Evolutionary conservation across 148 eudicot species (phyloP).

Genomic region (Diospyros kaki): DNA sequence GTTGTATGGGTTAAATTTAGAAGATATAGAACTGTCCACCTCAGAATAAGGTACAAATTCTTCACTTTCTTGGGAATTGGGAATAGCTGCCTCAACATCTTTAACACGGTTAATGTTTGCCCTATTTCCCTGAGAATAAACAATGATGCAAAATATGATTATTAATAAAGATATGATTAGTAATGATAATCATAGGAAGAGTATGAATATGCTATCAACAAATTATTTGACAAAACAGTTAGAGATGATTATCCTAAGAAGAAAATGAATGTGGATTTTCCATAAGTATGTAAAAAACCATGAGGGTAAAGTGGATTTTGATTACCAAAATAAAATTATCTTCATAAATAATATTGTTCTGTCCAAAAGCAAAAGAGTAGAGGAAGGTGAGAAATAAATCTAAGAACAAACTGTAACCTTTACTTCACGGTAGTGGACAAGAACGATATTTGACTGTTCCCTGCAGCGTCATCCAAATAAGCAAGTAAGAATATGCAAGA

Average conservation of each 20-base stretch:
- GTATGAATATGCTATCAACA: too few relatives aligned
- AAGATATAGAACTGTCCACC: constrained; percentile 42
- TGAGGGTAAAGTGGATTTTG: too few relatives aligned
- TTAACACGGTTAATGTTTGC: constrained; percentile 43
- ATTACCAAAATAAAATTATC: too few relatives aligned
- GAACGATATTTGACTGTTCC: constrained; percentile 60
- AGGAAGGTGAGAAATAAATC: not conserved
- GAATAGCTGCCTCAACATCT: constrained; percentile 39
- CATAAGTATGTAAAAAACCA: too few relatives aligned
- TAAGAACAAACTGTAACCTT: constrained; percentile 29
- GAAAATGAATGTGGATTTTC: too few relatives aligned
- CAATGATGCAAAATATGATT: not conserved
- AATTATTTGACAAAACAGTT: too few relatives aligned
- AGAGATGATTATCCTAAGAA: too few relatives aligned
- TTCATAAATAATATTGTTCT: too few relatives aligned
- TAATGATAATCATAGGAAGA: too few relatives aligned
- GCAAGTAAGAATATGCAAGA: constrained; percentile 12
- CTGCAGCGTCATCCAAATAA: constrained; percentile 31
- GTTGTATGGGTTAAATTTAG: constrained; percentile 29
- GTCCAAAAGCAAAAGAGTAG: too few relatives aligned
- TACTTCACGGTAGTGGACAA: constrained; percentile 72
- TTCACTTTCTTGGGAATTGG: constrained; percentile 33
- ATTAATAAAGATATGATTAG: too few relatives aligned
- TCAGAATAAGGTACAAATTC: constrained; percentile 35
- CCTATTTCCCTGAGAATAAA: constrained; percentile 48